Evolutionary conservation across 805 yeast genomes (phyloP).

Genomic region (Hanseniaspora clermontiae): DNA sequence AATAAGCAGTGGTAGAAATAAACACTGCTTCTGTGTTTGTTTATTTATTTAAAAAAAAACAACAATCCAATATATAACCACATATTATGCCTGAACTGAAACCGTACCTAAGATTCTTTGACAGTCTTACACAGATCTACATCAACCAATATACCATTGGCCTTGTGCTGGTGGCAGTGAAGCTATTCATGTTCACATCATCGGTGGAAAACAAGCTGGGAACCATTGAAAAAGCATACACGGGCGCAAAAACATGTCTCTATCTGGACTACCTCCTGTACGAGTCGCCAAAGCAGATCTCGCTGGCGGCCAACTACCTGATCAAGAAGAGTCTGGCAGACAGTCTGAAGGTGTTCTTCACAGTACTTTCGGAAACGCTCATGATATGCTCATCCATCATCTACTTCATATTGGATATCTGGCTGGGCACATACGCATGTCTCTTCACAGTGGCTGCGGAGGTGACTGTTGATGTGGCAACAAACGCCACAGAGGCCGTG

Average conservation of each 20-base stretch:
- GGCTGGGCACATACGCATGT: constrained; percentile 81
- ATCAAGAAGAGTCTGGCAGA: constrained; percentile 37
- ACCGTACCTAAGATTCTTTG: constrained; percentile 37
- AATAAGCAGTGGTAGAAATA: no score
- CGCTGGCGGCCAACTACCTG: constrained; percentile 42
- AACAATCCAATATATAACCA: no score
- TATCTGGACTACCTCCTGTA: constrained; percentile 25
- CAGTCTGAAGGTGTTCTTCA: constrained; percentile 36
- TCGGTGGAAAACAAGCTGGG: constrained; percentile 35
- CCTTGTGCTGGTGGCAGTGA: constrained; percentile 43
- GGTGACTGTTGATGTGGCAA: constrained; percentile 58
- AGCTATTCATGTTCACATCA: constrained; percentile 43
- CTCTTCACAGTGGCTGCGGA: constrained; percentile 60
- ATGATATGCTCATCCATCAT: constrained; percentile 48
- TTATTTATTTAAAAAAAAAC: not conserved
- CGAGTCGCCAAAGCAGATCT: constrained; percentile 45
- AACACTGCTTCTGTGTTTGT: no score
- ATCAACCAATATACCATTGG: constrained; percentile 52
- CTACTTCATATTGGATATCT: constrained; percentile 53
- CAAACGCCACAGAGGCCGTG: constrained; percentile 57
- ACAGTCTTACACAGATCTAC: constrained; percentile 51
- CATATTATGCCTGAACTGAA: constrained; percentile 5
- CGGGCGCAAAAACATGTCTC: constrained; percentile 33
- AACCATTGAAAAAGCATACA: constrained; percentile 30
- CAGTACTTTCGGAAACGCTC: constrained; percentile 35